Conservation (phyloP, 2,329 filamentous ascomycete genomes). For the Aspergillus sp. region DNA sequence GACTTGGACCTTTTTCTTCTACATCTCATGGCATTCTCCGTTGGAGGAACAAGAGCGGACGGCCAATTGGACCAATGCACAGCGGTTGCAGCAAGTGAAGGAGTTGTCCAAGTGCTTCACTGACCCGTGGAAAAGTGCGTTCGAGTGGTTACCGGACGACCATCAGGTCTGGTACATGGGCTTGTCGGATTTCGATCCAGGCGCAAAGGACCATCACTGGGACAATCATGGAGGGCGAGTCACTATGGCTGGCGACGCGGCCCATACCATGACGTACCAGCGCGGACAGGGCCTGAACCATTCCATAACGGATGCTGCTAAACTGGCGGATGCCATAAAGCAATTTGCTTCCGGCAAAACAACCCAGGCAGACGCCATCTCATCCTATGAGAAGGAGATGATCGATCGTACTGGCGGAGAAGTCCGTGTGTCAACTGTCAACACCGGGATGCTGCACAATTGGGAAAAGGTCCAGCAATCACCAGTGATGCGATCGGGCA, state of each 20-base stretch:
- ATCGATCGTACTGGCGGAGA: slow-evolving; percentile 39
- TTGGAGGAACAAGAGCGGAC: slow-evolving; percentile 32
- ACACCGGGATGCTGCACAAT: slow-evolving; percentile 44
- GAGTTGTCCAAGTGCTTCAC: slow-evolving; percentile 32
- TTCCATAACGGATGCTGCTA: slow-evolving; percentile 36
- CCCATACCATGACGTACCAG: slow-evolving; percentile 54
- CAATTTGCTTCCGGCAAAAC: slow-evolving; percentile 5
- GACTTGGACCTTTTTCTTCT: slow-evolving; percentile 37
- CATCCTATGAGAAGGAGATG: slow-evolving; percentile 29
- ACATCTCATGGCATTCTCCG: slow-evolving; percentile 39
- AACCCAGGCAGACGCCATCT: slow-evolving; percentile 13
- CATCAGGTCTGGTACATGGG: slow-evolving; percentile 14
- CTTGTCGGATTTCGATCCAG: slow-evolving; percentile 12
- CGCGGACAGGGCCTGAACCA: slow-evolving; percentile 53
- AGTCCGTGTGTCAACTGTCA: slow-evolving; percentile 37
- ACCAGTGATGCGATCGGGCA: slow-evolving; percentile 11
- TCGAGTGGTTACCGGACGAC: slow-evolving; percentile 14
- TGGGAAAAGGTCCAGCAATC: slow-evolving; percentile 21
- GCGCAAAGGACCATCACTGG: slow-evolving; percentile 8
- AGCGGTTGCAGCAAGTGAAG: slow-evolving; percentile 30
- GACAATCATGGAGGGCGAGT: slow-evolving; percentile 28
- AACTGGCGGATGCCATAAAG: slow-evolving; percentile 10
- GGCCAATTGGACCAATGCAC: slow-evolving; percentile 9
- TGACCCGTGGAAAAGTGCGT: slow-evolving; percentile 39
- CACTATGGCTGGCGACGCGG: slow-evolving; percentile 52